These are phyloP conservation scores for Babesia divergens DNA, from an alignment of 169 alveolate genomes.

Conservation along the genomic window DNA sequence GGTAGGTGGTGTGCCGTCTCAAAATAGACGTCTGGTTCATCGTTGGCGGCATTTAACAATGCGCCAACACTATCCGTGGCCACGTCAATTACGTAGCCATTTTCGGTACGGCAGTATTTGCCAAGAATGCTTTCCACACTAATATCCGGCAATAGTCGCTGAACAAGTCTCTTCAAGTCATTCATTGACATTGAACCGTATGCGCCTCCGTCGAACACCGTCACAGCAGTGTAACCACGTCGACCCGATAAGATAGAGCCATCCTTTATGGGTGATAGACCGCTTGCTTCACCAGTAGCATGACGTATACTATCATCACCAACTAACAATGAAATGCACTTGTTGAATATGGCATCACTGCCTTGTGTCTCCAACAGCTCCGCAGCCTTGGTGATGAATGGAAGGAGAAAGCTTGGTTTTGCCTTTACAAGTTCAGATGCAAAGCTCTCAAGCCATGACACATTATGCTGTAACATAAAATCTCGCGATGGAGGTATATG, in stretches of 20 bases:
- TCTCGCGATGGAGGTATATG: constrained; percentile 48
- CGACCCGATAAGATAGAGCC: constrained; percentile 30
- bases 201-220: constrained; percentile 22
- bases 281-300: not conserved
- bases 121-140: constrained; percentile 7
- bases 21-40: constrained; percentile 24
- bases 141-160: not conserved
- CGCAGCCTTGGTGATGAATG: constrained; percentile 41
- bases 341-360: constrained; percentile 11
- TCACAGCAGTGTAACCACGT: constrained; percentile 47
- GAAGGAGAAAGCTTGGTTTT: constrained; percentile 19
- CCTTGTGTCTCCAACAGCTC: constrained; percentile 11
- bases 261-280: not conserved
- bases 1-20: constrained; percentile 26
- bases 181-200: not conserved
- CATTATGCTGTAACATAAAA: constrained; percentile 30
- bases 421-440: constrained; percentile 5
- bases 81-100: constrained; percentile 45
- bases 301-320: not conserved
- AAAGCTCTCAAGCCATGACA: constrained; percentile 30
- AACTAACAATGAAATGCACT: not conserved
- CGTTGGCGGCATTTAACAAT: not conserved
- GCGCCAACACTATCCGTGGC: constrained; percentile 2
- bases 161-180: constrained; percentile 15
- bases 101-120: constrained; percentile 10